Conservation (phyloP, 306 rosid genomes). For the Cicer chorassanicum region DNA sequence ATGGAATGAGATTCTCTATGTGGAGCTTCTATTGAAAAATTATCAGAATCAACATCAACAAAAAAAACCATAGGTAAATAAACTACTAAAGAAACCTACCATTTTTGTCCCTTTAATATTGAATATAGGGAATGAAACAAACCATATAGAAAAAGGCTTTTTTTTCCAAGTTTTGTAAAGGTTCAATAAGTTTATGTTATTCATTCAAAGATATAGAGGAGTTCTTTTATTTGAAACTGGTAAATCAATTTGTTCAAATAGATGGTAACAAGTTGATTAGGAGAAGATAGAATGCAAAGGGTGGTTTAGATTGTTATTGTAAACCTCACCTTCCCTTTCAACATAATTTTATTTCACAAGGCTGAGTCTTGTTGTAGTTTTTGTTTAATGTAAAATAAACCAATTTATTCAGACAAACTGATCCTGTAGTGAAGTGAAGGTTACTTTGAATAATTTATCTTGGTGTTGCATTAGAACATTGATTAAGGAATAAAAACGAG, state of each 20-base stretch:
- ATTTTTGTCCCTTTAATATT: slow-evolving; percentile 35
- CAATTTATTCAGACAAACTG: not conserved
- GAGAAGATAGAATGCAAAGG: slow-evolving; percentile 35
- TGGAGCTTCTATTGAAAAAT: slow-evolving; percentile 64
- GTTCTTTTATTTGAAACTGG: slow-evolving; percentile 36
- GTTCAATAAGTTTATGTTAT: slow-evolving; percentile 23
- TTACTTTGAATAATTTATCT: not conserved
- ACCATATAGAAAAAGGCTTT: slow-evolving; percentile 32
- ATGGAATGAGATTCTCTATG: slow-evolving; percentile 84
- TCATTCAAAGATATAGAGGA: slow-evolving; percentile 23
- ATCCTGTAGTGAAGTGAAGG: not conserved
- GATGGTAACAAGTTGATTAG: slow-evolving; percentile 32
- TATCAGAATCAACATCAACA: slow-evolving; percentile 51
- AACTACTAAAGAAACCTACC: slow-evolving; percentile 30
- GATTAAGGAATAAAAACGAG: no score
- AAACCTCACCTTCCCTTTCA: slow-evolving; percentile 28
- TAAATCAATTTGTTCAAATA: slow-evolving; percentile 52
- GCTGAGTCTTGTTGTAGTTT: slow-evolving; percentile 47
- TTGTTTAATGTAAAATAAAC: slow-evolving; percentile 1
- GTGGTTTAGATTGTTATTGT: slow-evolving; percentile 42
- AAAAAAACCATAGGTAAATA: slow-evolving; percentile 57
- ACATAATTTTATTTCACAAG: slow-evolving; percentile 25
- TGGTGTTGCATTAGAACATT: no score
- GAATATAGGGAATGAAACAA: slow-evolving; percentile 35
- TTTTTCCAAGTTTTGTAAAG: slow-evolving; percentile 6